Base-by-base conservation (phyloP, 176 grass and related monocot species). In the Oryza longistaminata region DNA sequence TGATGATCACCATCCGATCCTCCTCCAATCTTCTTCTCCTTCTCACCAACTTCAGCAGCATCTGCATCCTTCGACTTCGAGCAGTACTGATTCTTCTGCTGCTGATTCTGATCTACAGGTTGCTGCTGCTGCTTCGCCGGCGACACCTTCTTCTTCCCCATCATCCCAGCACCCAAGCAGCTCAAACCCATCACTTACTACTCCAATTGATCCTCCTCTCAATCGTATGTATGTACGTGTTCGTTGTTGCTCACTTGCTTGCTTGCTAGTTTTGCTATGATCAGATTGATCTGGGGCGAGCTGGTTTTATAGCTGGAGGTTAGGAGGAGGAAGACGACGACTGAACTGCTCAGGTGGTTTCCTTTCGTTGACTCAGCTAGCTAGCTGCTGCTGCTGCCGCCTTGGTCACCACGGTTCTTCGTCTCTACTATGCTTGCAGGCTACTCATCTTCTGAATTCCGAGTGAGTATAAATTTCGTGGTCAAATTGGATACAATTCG, bases 351-450 rank as follows among this genome's bases (percentile, higher is more conserved):
- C 52, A 55, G 52, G 52, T 19, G 1, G 61, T 5, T 45, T n/a
- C 22, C 12, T 60, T 17, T 37, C 5, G 4, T 71, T 82, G 68
- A 61, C 35, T 72, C 5, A 37, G 5, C 16, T 31, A 31, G 29
- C 29, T 31, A 19, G 17, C 52, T 49, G 11, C 9, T 31, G 31
- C 33, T 71, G 67, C 22, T 55, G 34, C 22, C 40, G 22, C 22
- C 68, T 82, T 82, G 52, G 52, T 31, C 11, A 14, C 80, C 80
- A 82, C 45, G 52, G 22, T 6, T 44, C 50, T 72, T 82, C 68
- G 2, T 12, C 2, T 72, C 27, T 6, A 1, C 6, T 6, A 6
- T 6, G 37, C 37, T 39, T 39, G 5, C 37, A 39, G 37, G 5
- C 37, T 39, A 39, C 37, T 31, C 29, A 31, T 31, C 29, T 31